These are phyloP conservation scores for Fusarium sp. DNA, from an alignment of 2,329 filamentous ascomycete genomes.

Conservation along the genomic window DNA sequence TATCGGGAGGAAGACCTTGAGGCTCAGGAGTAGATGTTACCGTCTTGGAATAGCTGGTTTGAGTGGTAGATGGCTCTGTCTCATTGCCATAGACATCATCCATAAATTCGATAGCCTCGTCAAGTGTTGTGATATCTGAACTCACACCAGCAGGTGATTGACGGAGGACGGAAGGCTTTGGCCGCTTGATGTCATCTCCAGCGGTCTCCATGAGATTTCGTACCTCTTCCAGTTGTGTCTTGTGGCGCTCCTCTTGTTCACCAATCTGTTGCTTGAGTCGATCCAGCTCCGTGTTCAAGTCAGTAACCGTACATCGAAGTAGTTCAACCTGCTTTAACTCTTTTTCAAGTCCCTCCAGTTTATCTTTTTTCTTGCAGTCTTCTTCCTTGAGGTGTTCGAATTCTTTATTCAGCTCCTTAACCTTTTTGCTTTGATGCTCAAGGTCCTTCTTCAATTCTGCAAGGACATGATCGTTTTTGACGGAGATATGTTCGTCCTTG, in stretches of 20 bases:
- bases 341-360: accelerated
- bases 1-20: not conserved
- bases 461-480: not conserved
- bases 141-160: not conserved
- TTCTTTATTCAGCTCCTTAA: not conserved
- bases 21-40: not conserved
- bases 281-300: not conserved
- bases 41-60: too few species aligned
- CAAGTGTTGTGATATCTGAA: accelerated
- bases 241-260: not conserved
- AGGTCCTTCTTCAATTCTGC: accelerated
- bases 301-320: not conserved
- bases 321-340: not conserved
- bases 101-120: accelerated
- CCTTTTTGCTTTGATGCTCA: not conserved
- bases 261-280: not conserved
- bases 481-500: not conserved
- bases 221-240: not conserved
- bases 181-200: not conserved
- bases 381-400: not conserved
- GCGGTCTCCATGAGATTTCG: accelerated
- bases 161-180: not conserved
- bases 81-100: accelerated
- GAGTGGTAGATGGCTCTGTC: not conserved
- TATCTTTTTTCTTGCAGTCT: accelerated